These are phyloP conservation scores for Rhizopus arrhizus DNA, from an alignment of 371 early-diverging fungal genomes.

Conservation along the genomic window DNA sequence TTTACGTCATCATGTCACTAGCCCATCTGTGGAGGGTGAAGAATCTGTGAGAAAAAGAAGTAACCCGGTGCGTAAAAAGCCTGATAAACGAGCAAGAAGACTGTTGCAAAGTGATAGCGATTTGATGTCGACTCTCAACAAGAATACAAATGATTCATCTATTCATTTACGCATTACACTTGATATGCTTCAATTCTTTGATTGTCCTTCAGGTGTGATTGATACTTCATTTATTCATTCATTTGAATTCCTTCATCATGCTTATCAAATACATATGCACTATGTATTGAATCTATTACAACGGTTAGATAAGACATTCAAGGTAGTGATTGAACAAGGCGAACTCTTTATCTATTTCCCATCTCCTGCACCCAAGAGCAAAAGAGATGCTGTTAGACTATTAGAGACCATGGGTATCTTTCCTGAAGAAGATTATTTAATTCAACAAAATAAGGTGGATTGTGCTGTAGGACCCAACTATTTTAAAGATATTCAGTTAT, in stretches of 20 bases:
- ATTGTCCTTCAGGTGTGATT: slow-evolving; percentile 19
- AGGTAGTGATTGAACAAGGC: slow-evolving; percentile 11
- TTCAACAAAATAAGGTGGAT: neutral
- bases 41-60: neutral
- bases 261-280: slow-evolving; percentile 23
- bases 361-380: neutral
- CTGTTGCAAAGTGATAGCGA: neutral
- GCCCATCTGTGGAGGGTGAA: neutral
- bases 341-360: slow-evolving; percentile 30
- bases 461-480: slow-evolving; percentile 39
- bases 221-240: slow-evolving; percentile 17
- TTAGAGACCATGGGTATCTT: slow-evolving; percentile 7
- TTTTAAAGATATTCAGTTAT: slow-evolving; percentile 47
- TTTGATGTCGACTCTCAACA: neutral
- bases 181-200: slow-evolving; percentile 17
- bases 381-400: slow-evolving; percentile 15
- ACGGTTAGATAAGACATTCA: slow-evolving; percentile 10
- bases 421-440: neutral
- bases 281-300: slow-evolving; percentile 20
- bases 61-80: neutral
- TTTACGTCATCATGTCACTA: neutral
- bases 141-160: neutral
- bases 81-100: slow-evolving; percentile 2
- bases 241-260: slow-evolving; percentile 9
- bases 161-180: slow-evolving; percentile 20